phyloP scores from a whole-genome alignment of 1,284 basidiomycete genomes.

The Vanrija sp. region DNA sequence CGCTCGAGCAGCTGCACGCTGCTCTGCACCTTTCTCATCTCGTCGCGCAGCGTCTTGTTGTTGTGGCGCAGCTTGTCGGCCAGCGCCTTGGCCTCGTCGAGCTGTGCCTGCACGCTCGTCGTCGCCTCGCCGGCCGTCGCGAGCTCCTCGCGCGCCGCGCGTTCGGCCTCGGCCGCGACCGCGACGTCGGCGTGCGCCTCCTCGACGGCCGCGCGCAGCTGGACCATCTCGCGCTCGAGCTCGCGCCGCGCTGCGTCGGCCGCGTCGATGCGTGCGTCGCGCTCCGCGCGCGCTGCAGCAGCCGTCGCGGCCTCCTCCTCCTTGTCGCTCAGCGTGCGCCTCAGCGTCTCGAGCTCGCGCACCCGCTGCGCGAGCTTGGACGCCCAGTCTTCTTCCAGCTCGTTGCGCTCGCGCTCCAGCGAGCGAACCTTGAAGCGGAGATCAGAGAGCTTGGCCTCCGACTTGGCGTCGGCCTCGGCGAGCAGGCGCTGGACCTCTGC shows the following conservation, averaged over 20 bases:
- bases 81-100: conserved; percentile 44
- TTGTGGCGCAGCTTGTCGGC: conserved; percentile 29
- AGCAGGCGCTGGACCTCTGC: conserved; percentile 72
- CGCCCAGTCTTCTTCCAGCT: conserved; percentile 77
- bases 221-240: conserved; percentile 54
- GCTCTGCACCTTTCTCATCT: conserved; percentile 85
- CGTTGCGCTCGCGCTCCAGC: conserved; percentile 45
- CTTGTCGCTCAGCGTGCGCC: conserved; percentile 56
- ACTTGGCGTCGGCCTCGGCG: conserved; percentile 68
- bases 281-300: conserved; percentile 57
- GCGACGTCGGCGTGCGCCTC: conserved; percentile 54
- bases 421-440: conserved; percentile 53
- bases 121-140: conserved; percentile 38
- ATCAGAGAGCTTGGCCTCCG: conserved; percentile 69
- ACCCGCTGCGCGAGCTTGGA: conserved; percentile 55
- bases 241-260: conserved; percentile 58
- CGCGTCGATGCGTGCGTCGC: conserved; percentile 57
- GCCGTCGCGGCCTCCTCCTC: conserved; percentile 54
- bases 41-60: conserved; percentile 85
- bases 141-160: conserved; percentile 47
- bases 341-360: conserved; percentile 67
- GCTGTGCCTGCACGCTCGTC: conserved; percentile 39
- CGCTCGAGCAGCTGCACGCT: conserved; percentile 82
- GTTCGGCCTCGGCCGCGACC: conserved; percentile 48
- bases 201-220: conserved; percentile 47